phyloP scores from a whole-genome alignment of 1,284 basidiomycete genomes.

The Ceratobasidium sp. region DNA sequence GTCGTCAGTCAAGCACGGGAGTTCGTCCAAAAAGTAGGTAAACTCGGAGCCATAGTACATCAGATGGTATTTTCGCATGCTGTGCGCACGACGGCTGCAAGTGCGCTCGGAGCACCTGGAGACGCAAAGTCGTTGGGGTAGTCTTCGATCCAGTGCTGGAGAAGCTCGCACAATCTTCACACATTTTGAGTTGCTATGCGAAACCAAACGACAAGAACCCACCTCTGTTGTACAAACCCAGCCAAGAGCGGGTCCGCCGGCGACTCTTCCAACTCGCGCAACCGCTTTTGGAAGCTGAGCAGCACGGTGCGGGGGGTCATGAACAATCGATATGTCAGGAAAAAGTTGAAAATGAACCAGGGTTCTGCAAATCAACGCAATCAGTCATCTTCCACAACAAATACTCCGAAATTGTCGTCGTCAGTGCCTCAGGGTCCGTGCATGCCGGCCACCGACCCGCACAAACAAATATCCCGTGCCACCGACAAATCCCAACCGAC shows the following conservation, averaged over 20 bases:
- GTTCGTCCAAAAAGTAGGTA: conserved; percentile 35
- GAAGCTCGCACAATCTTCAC: conserved; percentile 59
- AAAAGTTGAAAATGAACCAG: conserved; percentile 74
- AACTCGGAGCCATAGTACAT: conserved; percentile 74
- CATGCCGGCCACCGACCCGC: not conserved
- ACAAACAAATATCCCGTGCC: too few species aligned
- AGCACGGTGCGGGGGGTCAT: conserved; percentile 73
- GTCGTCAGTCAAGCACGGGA: conserved; percentile 62
- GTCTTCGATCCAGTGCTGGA: conserved; percentile 73
- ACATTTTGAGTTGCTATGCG: not conserved
- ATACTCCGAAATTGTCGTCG: too few species aligned
- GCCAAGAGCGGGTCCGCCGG: conserved; percentile 35
- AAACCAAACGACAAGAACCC: not conserved
- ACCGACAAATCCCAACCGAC: not conserved
- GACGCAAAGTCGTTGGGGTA: conserved; percentile 80
- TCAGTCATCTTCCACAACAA: too few species aligned
- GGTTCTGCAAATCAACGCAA: conserved; percentile 58
- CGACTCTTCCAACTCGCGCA: conserved; percentile 62
- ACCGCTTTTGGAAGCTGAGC: conserved; percentile 66
- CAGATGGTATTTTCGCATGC: conserved; percentile 69
- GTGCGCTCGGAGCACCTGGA: conserved; percentile 69
- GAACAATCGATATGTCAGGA: conserved; percentile 80
- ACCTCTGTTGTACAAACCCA: conserved; percentile 41
- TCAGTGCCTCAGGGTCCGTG: not conserved
- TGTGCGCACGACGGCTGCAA: conserved; percentile 74